Evolutionary conservation across 2,329 filamentous ascomycete species (phyloP).

Genomic region (Mariannaea sp.): DNA sequence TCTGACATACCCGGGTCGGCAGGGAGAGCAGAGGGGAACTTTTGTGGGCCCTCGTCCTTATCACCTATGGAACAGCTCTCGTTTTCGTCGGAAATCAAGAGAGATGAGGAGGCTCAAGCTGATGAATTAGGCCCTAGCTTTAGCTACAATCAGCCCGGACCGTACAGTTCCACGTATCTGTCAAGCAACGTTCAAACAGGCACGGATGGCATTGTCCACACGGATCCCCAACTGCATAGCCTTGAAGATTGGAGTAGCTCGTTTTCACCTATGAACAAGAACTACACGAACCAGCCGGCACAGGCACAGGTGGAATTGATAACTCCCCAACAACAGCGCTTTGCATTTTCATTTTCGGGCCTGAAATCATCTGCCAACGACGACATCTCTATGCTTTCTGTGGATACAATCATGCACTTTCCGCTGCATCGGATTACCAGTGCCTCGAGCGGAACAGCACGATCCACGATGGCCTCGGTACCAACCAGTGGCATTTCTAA

Average conservation of each 20-base stretch:
- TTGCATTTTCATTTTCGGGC: conserved; percentile 56
- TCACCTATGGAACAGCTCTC: conserved; percentile 71
- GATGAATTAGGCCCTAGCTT: conserved; percentile 42
- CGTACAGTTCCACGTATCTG: conserved; percentile 42
- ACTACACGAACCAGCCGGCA: conserved; percentile 53
- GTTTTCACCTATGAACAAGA: conserved; percentile 74
- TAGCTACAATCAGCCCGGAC: conserved; percentile 41
- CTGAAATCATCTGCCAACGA: conserved; percentile 57
- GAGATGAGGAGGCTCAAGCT: conserved; percentile 68
- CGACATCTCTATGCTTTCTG: conserved; percentile 49
- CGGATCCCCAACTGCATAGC: conserved; percentile 63
- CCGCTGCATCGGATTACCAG: conserved; percentile 45
- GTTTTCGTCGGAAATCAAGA: conserved; percentile 71
- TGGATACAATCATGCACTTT: conserved; percentile 51
- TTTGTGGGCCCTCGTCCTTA: conserved; percentile 68
- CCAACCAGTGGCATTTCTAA: conserved; percentile 29
- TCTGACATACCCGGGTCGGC: conserved; percentile 59
- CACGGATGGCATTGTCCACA: conserved; percentile 35
- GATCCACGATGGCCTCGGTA: conserved; percentile 29
- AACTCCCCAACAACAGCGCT: conserved; percentile 56
- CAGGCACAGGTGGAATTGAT: conserved; percentile 48
- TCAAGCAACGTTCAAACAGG: conserved; percentile 39
- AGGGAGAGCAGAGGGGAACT: conserved; percentile 46
- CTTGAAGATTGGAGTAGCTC: conserved; percentile 78
- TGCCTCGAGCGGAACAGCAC: conserved; percentile 42